Evolutionary conservation across 1,284 basidiomycete species (phyloP), one percentile per base, ranked within the genome.

Genomic region (Trichosporon sp.): DNA sequence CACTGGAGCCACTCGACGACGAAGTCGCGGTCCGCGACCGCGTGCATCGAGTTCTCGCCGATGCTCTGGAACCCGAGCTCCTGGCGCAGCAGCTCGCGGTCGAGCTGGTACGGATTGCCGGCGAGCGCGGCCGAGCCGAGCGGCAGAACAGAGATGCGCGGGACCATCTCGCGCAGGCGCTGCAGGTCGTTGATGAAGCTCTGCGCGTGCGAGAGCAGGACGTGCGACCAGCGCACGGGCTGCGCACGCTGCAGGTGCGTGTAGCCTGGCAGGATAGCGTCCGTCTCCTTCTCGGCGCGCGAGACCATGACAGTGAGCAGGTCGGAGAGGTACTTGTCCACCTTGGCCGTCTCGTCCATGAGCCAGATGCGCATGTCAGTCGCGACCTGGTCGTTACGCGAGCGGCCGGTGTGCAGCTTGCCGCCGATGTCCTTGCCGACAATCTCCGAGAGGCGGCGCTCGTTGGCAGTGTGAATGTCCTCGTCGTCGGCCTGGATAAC

Each of bases 391-490:
- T 99, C 95, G 79, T 99, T 99, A 61, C 95, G 86, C 65, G 91
- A 95, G 63, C 95, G 87, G 37, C 95, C 96, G 0, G 96, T 99
- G 79, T 99, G 95, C 46, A 97, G 83, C 80, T 95, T 96, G 8
- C 93, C 93, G 23, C 91, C 91, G 10, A 95, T 85, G 60, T 80
- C 80, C 21, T 89, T 84, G 0, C 95, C 95, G 65, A 99, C 92
- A 65, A 98, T 82, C 82, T 99, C 95, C 69, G 88, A 92, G 71
- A 99, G 81, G 32, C 95, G 86, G 61, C 96, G 89, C 80, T 99
- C 95, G 76, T 99, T 99, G 64, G 96, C 96, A n/a, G 95, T 99
- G 80, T 99, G 95, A 66, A 99, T 98, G 76, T 99, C 95, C 76
- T 99, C 95, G 76, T 99, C 95, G 71, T 95, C 93, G 14, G 86